phyloP scores from a whole-genome alignment of 768 basidiomycete genomes.

The Hemileccinum impolitum region DNA sequence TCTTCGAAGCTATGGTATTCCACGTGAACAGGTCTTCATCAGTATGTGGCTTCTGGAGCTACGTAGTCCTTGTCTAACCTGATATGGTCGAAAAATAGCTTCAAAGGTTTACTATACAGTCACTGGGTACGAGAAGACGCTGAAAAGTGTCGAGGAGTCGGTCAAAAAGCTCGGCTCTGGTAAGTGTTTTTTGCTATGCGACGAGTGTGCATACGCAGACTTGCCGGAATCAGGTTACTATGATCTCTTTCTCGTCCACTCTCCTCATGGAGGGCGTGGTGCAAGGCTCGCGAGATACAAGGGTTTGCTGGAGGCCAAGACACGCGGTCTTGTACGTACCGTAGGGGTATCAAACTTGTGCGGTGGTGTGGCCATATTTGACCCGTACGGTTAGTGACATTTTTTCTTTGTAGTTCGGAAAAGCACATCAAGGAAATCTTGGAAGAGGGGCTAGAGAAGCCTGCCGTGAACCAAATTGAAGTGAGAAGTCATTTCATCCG shows the following conservation, averaged over 20 bases:
- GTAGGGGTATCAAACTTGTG: constrained; percentile 52
- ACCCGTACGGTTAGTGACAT: not conserved
- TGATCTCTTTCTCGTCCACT: constrained; percentile 48
- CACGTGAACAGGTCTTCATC: constrained; percentile 29
- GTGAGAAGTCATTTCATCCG: constrained; percentile 4
- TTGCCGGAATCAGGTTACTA: constrained; percentile 34
- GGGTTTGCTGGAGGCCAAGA: constrained; percentile 34
- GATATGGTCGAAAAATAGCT: constrained; percentile 11
- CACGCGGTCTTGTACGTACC: constrained; percentile 35
- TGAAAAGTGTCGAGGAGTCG: constrained; percentile 18
- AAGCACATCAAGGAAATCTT: constrained; percentile 25
- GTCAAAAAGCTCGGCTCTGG: constrained; percentile 22
- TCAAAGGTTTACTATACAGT: constrained; percentile 15
- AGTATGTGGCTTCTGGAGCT: constrained; percentile 16
- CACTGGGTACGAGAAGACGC: constrained; percentile 16
- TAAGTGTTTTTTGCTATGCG: constrained; percentile 1
- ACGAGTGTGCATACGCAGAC: not conserved
- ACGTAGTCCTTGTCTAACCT: not conserved
- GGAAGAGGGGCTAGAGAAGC: constrained; percentile 24
- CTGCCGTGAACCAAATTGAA: constrained; percentile 30
- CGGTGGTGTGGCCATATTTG: not conserved
- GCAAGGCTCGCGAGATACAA: constrained; percentile 40
- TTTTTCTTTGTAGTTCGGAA: constrained; percentile 16
- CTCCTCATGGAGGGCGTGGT: constrained; percentile 37
- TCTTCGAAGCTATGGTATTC: constrained; percentile 18